Base-by-base conservation (phyloP, 345 rosid species). In the Citrus inodora region DNA sequence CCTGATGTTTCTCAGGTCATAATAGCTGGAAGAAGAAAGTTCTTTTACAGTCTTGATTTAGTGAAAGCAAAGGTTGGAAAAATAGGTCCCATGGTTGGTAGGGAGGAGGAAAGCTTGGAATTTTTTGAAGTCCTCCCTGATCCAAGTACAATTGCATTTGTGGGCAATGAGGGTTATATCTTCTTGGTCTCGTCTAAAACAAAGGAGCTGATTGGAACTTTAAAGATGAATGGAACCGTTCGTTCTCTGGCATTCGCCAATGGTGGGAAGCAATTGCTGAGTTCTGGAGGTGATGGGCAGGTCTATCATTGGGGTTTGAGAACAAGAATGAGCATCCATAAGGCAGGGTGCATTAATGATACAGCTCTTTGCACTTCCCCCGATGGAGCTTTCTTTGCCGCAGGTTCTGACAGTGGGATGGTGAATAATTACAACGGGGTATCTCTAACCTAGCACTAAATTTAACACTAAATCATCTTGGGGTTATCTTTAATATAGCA, bases 61-160 rank as follows among this genome's bases (percentile, higher is more conserved):
- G 91, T 89, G 87, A 87, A 89, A 70, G 98, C 95, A 14, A n/a
- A 75, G 80, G 88, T 96, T 30, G 93, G 91, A 82, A 95, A 92
- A 83, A 90, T 90, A 55, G 95, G 98, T 9, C 97, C 97, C 5
- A 83, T 95, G 59, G 94, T 93, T 63, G 99, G 99, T 76, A 89
- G 97, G 86, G 98, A 93, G 78, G 99, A 93, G 88, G 92, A 87
- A 86, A 95, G 99, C 89, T 86, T 93, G 91, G 98, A 95, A 86
- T 70, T 66, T 56, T 93, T 95, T 79, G 97, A 92, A 86, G 90
- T 90, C 19, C 93, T 94, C 48, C 97, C 94, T 0, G 95, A 93
- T 90, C 90, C 97, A 3, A 90, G 77, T n/a, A 91, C 81, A 2
- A 89, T 95, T 71, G 97, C 97, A 3, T 95, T 91, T 69, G 86